Conservation (phyloP, 2,329 filamentous ascomycete species). For the Claviceps purpurea region DNA sequence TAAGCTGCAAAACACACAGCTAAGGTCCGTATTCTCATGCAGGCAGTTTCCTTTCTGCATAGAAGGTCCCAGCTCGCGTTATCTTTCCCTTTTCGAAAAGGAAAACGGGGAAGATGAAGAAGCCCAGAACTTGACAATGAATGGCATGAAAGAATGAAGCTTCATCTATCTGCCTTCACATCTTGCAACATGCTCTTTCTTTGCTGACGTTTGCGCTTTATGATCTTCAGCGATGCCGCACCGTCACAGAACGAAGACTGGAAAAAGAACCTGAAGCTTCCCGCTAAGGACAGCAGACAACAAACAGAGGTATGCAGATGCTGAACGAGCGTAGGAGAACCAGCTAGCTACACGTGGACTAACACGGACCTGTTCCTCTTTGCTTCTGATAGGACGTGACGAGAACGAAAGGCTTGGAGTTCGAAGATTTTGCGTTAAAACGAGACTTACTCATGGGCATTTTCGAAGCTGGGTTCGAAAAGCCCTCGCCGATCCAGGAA, state of each 20-base stretch:
- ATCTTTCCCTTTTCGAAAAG: background rate
- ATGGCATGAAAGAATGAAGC: background rate
- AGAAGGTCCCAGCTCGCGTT: background rate
- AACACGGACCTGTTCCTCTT: constrained; percentile 5
- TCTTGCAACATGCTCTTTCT: background rate
- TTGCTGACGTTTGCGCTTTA: constrained; percentile 1
- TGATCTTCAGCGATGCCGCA: constrained; percentile 29
- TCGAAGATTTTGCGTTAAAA: constrained; percentile 93
- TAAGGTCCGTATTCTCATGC: constrained; percentile 21
- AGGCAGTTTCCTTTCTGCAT: background rate
- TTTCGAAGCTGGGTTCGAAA: constrained; percentile 97
- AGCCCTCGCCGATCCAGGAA: constrained; percentile 98
- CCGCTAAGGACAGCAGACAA: constrained; percentile 60
- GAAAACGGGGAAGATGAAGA: background rate
- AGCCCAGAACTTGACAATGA: background rate
- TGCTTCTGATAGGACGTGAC: constrained; percentile 69
- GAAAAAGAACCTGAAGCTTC: constrained; percentile 61
- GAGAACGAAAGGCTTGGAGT: constrained; percentile 92
- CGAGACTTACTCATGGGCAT: constrained; percentile 96
- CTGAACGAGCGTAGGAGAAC: background rate
- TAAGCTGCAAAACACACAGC: constrained; percentile 27
- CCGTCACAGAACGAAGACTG: constrained; percentile 45
- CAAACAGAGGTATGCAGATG: constrained; percentile 56
- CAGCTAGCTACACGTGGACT: constrained; percentile 5
- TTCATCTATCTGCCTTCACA: background rate